Conservation (phyloP, 2,329 filamentous ascomycete species). For the Diplodia sapinea region DNA sequence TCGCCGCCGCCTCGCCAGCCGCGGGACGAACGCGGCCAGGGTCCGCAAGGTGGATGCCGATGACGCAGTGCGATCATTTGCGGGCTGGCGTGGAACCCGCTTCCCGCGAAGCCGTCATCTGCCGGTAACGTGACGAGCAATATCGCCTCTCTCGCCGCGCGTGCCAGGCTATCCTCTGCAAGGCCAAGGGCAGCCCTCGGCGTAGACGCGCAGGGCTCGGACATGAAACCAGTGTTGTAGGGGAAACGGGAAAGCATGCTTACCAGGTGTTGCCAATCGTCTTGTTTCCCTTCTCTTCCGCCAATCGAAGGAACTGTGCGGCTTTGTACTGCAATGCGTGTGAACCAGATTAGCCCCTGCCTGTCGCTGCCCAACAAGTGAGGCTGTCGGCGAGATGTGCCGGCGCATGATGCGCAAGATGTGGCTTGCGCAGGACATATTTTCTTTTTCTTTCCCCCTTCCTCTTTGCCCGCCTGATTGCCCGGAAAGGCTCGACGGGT, state of each 20-base stretch:
- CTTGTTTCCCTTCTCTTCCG: slow-evolving; percentile 87
- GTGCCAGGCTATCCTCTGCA: too few relatives aligned
- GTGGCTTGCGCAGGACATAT: slow-evolving; percentile 28
- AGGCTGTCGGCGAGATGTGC: slow-evolving; percentile 39
- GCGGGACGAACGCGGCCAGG: slow-evolving; percentile 24
- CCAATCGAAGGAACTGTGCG: slow-evolving; percentile 89
- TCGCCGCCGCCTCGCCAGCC: slow-evolving; percentile 10
- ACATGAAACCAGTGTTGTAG: slow-evolving; percentile 24
- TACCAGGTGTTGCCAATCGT: slow-evolving; percentile 95
- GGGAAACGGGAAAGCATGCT: slow-evolving; percentile 49
- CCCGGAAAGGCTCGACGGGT: slow-evolving; percentile 15
- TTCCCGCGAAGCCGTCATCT: slow-evolving; percentile 10
- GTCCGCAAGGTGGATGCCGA: slow-evolving; percentile 20
- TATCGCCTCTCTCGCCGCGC: too few relatives aligned
- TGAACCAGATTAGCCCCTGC: slow-evolving; percentile 33
- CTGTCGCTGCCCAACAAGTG: slow-evolving; percentile 49
- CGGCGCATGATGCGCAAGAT: slow-evolving; percentile 12
- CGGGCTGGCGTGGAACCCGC: slow-evolving; percentile 12
- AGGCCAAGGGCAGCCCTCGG: not conserved
- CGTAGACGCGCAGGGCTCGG: not conserved
- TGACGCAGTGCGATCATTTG: slow-evolving; percentile 19
- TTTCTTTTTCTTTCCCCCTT: slow-evolving; percentile 7
- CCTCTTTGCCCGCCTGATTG: not conserved
- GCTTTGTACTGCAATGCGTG: slow-evolving; percentile 69
- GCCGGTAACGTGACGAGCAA: slow-evolving; percentile 23